Base-by-base conservation (phyloP, 371 early-diverging fungal species). In the Edhazardia aedis region DNA sequence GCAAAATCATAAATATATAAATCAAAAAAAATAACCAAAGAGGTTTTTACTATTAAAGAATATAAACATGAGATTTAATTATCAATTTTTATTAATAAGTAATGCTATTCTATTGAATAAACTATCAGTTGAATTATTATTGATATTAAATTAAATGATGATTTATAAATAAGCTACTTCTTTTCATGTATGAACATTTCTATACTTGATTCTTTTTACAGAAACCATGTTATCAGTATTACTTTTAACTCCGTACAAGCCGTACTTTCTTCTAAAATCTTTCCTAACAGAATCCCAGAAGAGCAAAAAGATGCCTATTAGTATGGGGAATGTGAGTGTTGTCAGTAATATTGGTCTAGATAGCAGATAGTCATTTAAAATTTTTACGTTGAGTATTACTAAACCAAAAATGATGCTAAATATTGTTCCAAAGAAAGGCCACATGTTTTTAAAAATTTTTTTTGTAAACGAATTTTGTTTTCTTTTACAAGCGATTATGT, bases 401-500 rank as follows among this genome's bases (percentile, higher is more conserved):
- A 33, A 9, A 33, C 33, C 33, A 33, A 33, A 33, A 9, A 33
- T 9, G 14, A 33, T 7, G 14, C 33, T 14, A 14, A 33, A 9
- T 9, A 33, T 7, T 14, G 33, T 33, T 9, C 33, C 33, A 33
- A 9, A 33, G 14, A 33, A 9, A 33, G 33, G 33, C 14, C 7
- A 14, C 33, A 33, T 33, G 14, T 33, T 33, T 33, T 14, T 33
- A 33, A 33, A 33, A 9, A 14, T 33, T 9, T 14, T 33, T 33
- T 9, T 33, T 9, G 9, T 14, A 14, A 33, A 33, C 7, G 7
- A 63, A 1, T 76, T 70, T 56, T 78, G 74, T 9, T 78, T 71
- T 29, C 79, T 76, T 75, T 89, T 89, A 74, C 84, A 83, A 22
- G 82, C 79, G 65, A 88, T 85, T 74, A 85, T 63, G 71, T 88